These are phyloP conservation scores for Argentina anserina DNA, from an alignment of 306 rosid genomes.

Conservation along the genomic window DNA sequence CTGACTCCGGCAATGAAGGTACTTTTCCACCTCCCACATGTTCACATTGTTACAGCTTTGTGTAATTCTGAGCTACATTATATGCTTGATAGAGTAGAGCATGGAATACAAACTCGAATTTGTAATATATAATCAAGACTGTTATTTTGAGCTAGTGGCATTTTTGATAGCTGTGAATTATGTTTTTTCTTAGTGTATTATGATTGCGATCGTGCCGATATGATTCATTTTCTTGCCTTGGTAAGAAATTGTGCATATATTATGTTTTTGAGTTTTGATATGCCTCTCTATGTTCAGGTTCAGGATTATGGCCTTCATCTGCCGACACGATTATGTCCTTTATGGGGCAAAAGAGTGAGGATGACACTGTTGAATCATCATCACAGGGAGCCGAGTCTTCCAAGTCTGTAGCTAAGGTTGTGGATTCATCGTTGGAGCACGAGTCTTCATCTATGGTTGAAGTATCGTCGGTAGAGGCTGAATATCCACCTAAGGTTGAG, in stretches of 20 bases:
- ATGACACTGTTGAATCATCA: conserved; percentile 39
- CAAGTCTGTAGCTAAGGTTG: conserved; percentile 34
- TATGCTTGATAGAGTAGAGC: not conserved
- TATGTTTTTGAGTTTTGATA: too few relatives aligned
- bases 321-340: conserved; percentile 66
- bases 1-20: conserved; percentile 84
- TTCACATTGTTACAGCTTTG: conserved; percentile 12
- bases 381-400: conserved; percentile 42
- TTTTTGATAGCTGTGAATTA: not conserved
- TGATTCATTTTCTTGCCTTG: not conserved
- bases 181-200: not conserved
- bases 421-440: conserved; percentile 32
- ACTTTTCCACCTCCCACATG: conserved; percentile 21
- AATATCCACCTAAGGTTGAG: conserved; percentile 37
- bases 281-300: conserved; percentile 45
- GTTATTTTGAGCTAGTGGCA: not conserved
- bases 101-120: not conserved
- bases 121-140: not conserved
- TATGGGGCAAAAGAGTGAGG: conserved; percentile 67
- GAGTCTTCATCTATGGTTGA: conserved; percentile 29
- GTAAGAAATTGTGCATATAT: too few relatives aligned
- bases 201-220: not conserved
- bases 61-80: not conserved
- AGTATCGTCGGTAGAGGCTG: conserved; percentile 1
- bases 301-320: conserved; percentile 69